A percentile compares a stretch with the other conserved stretches of the same genome.
phyloP scores from a whole-genome alignment of 108 stramenopile species.

The Skeletonema costatum region DNA sequence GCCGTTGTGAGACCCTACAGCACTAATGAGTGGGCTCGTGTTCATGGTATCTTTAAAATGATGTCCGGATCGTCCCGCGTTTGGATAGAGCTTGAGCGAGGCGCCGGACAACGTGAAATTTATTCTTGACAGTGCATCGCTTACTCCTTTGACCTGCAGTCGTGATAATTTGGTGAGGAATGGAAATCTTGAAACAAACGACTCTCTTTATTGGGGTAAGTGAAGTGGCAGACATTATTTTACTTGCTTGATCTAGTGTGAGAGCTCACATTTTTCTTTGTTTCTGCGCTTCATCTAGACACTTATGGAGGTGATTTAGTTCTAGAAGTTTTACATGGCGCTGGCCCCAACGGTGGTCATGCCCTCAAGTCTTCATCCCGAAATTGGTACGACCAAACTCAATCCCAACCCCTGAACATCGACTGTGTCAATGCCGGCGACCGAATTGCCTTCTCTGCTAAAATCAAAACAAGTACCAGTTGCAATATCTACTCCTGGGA shows the following conservation, averaged over 20 bases:
- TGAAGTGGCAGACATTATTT: constrained; percentile 21
- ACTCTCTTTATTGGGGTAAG: neutral
- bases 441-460: constrained; percentile 28
- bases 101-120: constrained; percentile 32
- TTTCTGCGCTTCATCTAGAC: neutral
- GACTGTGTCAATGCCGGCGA: constrained; percentile 21
- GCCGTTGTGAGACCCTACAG: constrained; percentile 27
- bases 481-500: constrained; percentile 40
- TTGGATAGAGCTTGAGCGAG: constrained; percentile 32
- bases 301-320: constrained; percentile 27
- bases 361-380: neutral
- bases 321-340: neutral
- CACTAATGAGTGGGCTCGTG: constrained; percentile 17
- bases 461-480: constrained; percentile 12
- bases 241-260: too few relatives aligned
- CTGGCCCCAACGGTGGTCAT: neutral
- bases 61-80: constrained; percentile 13
- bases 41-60: constrained; percentile 36
- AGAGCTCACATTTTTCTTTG: neutral
- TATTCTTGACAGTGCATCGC: constrained; percentile 23
- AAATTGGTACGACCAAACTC: neutral
- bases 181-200: constrained; percentile 28
- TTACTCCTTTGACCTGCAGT: constrained; percentile 19
- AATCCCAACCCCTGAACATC: neutral
- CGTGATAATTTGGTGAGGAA: constrained; percentile 25